Evolutionary conservation across 805 yeast species (phyloP).

Genomic region (Candida silvatica): DNA sequence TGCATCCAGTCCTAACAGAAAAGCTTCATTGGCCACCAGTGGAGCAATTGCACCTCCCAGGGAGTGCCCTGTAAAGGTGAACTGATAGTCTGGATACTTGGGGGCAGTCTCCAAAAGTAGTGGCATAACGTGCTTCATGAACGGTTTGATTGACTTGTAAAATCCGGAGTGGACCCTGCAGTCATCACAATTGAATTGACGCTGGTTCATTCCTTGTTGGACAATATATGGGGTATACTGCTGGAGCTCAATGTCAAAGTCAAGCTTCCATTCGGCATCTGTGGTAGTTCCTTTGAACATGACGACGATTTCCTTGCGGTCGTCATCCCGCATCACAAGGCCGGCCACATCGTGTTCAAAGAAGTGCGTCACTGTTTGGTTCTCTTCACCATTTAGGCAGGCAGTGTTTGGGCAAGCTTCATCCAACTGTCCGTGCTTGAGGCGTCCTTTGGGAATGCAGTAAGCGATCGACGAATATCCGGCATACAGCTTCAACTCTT

Average conservation of each 20-base stretch:
- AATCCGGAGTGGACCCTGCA: slow-evolving; percentile 66
- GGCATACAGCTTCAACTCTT: slow-evolving; percentile 10
- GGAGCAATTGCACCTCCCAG: slow-evolving; percentile 58
- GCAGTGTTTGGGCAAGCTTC: slow-evolving; percentile 27
- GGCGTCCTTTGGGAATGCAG: slow-evolving; percentile 21
- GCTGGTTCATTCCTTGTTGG: slow-evolving; percentile 6
- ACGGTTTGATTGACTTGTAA: slow-evolving; percentile 33
- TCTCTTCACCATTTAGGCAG: slow-evolving; percentile 17
- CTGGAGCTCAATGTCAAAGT: slow-evolving; percentile 40
- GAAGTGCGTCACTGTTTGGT: slow-evolving; percentile 29
- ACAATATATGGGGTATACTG: slow-evolving; percentile 34
- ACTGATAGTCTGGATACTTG: slow-evolving; percentile 36
- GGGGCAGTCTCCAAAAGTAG: slow-evolving; percentile 26
- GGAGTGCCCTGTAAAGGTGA: slow-evolving; percentile 65
- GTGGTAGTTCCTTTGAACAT: slow-evolving; percentile 60
- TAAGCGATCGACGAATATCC: slow-evolving; percentile 26
- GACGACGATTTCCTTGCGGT: slow-evolving; percentile 32
- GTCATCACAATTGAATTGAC: slow-evolving; percentile 30
- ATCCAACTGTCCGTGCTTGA: slow-evolving; percentile 17
- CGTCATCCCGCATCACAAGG: slow-evolving; percentile 40
- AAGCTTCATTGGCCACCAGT: slow-evolving; percentile 54
- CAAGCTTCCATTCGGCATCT: slow-evolving; percentile 52
- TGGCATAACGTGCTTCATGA: slow-evolving; percentile 29
- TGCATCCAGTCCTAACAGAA: slow-evolving; percentile 44
- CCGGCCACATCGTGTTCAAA: slow-evolving; percentile 47